These are phyloP conservation scores for Sarcomyxa edulis DNA, from an alignment of 768 basidiomycete species.

Conservation along the genomic window DNA sequence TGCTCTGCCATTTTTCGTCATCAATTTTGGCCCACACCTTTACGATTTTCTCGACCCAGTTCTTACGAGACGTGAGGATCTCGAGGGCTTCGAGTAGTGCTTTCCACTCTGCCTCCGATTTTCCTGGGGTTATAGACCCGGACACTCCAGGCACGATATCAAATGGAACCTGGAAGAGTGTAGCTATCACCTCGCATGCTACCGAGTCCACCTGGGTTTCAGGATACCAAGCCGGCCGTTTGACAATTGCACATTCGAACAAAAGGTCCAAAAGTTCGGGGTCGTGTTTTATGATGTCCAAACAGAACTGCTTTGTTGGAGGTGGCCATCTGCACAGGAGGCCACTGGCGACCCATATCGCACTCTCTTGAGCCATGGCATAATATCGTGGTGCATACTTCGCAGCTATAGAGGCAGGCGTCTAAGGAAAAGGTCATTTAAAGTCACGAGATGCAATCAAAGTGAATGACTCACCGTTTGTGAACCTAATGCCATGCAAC, in stretches of 20 bases:
- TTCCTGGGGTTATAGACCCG: constrained; percentile 6
- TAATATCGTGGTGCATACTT: constrained; percentile 20
- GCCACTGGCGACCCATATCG: constrained; percentile 14
- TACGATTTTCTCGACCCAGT: constrained; percentile 19
- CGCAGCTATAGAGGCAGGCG: constrained; percentile 15
- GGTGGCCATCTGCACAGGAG: constrained; percentile 13
- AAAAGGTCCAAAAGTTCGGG: constrained; percentile 17
- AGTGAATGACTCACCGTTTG: constrained; percentile 3
- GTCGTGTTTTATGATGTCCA: constrained; percentile 15
- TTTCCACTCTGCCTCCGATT: constrained; percentile 16
- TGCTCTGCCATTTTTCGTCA: constrained; percentile 16
- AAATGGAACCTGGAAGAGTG: constrained; percentile 17
- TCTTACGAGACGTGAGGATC: constrained; percentile 19
- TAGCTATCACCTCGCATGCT: constrained; percentile 16
- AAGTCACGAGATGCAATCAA: constrained; percentile 1
- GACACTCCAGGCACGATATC: constrained; percentile 17
- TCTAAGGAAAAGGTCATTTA: background rate
- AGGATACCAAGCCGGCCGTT: constrained; percentile 21
- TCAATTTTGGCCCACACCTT: constrained; percentile 21
- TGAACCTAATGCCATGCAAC: constrained; percentile 5
- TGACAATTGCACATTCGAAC: constrained; percentile 18
- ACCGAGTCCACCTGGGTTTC: constrained; percentile 16
- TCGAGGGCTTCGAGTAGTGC: constrained; percentile 14
- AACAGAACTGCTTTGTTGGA: constrained; percentile 12
- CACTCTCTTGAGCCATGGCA: constrained; percentile 20